Evolutionary conservation across 345 rosid genomes (phyloP).

Genomic region (Brassica cretica): DNA sequence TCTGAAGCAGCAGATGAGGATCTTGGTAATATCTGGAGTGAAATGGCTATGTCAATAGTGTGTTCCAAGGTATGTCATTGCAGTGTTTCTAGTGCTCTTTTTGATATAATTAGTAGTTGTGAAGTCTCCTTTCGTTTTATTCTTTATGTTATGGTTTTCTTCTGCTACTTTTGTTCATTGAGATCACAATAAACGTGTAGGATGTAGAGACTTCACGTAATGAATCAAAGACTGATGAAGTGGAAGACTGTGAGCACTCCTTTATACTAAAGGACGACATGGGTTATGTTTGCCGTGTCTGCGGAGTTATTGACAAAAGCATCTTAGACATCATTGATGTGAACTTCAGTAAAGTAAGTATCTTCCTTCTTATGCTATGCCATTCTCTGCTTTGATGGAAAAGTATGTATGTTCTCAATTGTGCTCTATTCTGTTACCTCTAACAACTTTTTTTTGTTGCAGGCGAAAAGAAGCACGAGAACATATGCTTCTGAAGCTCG

Average conservation of each 20-base stretch:
- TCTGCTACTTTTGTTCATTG: slow-evolving; percentile 12
- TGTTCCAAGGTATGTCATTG: slow-evolving; percentile 57
- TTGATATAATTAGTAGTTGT: slow-evolving; percentile 10
- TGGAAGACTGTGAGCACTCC: slow-evolving; percentile 72
- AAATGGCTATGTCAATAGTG: slow-evolving; percentile 73
- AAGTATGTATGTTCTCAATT: slow-evolving; percentile 1
- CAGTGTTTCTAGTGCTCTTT: not conserved
- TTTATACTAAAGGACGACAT: slow-evolving; percentile 82
- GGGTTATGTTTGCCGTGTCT: slow-evolving; percentile 91
- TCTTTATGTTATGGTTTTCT: not conserved
- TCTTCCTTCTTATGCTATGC: not conserved
- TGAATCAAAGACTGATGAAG: slow-evolving; percentile 51
- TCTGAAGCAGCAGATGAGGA: slow-evolving; percentile 57
- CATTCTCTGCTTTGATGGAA: slow-evolving; percentile 8
- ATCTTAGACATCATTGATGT: slow-evolving; percentile 78
- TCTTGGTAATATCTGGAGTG: slow-evolving; percentile 83
- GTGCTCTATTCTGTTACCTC: not conserved
- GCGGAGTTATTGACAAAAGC: slow-evolving; percentile 72
- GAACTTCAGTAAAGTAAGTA: slow-evolving; percentile 68
- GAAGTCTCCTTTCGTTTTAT: slow-evolving; percentile 6
- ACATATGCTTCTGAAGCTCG: slow-evolving; percentile 56
- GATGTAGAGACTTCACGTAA: slow-evolving; percentile 50
- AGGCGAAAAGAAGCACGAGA: slow-evolving; percentile 63
- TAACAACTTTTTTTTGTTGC: slow-evolving; percentile 1
- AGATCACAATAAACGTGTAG: slow-evolving; percentile 39